Percentiles rank a stretch among this genome's conserved stretches.
Conservation (phyloP, 495 filamentous ascomycete genomes). For the Mytilinidion resinicola region DNA sequence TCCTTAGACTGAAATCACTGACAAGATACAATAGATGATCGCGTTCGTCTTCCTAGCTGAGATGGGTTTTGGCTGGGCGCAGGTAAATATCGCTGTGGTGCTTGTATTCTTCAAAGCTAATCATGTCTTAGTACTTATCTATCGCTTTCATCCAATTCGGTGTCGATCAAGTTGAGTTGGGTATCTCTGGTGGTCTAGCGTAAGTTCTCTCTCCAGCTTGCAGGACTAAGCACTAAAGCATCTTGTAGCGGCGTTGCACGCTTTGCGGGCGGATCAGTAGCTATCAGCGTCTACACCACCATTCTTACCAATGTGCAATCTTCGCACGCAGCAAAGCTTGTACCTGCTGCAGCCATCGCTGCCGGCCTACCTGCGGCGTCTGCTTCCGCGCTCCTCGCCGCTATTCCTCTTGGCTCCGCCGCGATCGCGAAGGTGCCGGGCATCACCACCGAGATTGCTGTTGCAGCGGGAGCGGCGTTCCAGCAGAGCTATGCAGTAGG, state of each 20-base stretch:
- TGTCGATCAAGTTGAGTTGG: slow-evolving; percentile 28
- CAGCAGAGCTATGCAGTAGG: slow-evolving; percentile 15
- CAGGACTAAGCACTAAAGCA: background rate
- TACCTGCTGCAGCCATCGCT: slow-evolving; percentile 21
- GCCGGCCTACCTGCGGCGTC: slow-evolving; percentile 19
- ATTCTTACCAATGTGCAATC: slow-evolving; percentile 20
- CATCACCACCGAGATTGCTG: slow-evolving; percentile 13
- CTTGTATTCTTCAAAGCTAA: no score
- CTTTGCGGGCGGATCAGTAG: slow-evolving; percentile 32
- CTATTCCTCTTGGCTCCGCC: slow-evolving; percentile 10
- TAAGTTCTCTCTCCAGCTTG: slow-evolving; percentile 3
- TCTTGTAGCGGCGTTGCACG: slow-evolving; percentile 21
- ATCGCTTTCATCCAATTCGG: slow-evolving; percentile 32
- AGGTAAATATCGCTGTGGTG: no score
- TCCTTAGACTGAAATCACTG: background rate
- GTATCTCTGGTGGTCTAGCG: slow-evolving; percentile 21
- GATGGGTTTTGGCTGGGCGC: slow-evolving; percentile 27
- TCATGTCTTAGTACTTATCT: slow-evolving; percentile 25
- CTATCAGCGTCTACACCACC: slow-evolving; percentile 29
- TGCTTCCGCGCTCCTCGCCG: slow-evolving; percentile 11
- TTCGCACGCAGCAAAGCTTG: slow-evolving; percentile 2
- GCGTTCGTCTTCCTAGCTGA: slow-evolving; percentile 21
- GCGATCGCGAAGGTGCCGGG: slow-evolving; percentile 17
- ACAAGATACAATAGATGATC: slow-evolving; percentile 4
- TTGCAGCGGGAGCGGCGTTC: slow-evolving; percentile 13